Base-by-base conservation (phyloP, 192 early-diverging fungal genomes). In the Oehlia diaphana region DNA sequence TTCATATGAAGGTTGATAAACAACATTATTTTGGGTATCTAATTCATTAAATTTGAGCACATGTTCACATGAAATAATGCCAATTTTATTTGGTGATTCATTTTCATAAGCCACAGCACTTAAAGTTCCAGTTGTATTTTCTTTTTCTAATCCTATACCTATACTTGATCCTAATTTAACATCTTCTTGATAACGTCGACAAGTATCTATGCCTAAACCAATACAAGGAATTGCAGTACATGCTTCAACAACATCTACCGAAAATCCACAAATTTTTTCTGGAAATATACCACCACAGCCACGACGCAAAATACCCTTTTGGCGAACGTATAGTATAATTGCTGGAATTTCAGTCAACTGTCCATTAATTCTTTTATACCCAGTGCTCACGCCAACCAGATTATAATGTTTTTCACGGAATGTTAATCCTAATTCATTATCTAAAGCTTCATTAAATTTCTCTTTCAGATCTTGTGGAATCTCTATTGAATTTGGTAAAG, bases 211-310 rank as follows among this genome's bases (percentile, higher is more conserved):
- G 44, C 33, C 68, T 9, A 42, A 70, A 37, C 69, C 37, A 16
- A 1, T 16, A 37, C 23, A 71, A 8, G 69, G 69, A 7, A 9
- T 71, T 71, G 69, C 69, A 71, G n/a, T 9, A 71, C 69, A 47
- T 23, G 69, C 69, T 33, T 71, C 37, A 37, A 71, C 33, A 71
- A 71, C 37, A 23, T 71, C 69, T 42, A 71, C 69, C n/a, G 69
- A 39, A 71, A 23, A 71, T 13, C 33, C 69, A 71, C 69, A 8
- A 71, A 71, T 44, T 16, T 71, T 12, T 8, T 37, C 39, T 23
- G 37, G 69, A 71, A 71, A 71, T 64, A 64, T 0, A 2, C 42
- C n/a, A n/a, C 42, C 37, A 71, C 69, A 71, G 2, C 69, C 69
- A 5, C 37, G 69, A 37, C 69, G 37, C 10, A 71, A 23, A 37